phyloP scores from a whole-genome alignment of 345 rosid species.

The Brassica juncea region DNA sequence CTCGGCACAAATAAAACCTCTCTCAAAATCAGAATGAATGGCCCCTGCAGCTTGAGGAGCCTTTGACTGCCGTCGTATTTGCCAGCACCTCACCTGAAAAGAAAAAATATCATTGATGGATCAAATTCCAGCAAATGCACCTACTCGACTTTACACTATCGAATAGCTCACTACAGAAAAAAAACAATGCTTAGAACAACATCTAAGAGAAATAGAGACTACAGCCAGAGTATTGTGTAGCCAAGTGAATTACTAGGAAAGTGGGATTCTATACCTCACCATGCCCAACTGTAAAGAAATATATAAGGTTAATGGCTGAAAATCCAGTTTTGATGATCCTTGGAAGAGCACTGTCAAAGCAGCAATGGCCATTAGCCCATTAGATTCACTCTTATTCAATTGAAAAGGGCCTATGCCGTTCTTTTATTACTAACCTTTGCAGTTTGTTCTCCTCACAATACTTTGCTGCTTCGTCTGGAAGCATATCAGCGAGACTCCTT shows the following conservation, averaged over 20 bases:
- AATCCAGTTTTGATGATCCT: slow-evolving; percentile 98
- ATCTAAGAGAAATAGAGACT: neutral
- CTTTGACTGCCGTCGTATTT: slow-evolving; percentile 85
- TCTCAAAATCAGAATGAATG: slow-evolving; percentile 93
- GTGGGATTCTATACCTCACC: slow-evolving; percentile 68
- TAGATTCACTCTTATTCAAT: slow-evolving; percentile 1
- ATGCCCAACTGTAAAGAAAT: slow-evolving; percentile 96
- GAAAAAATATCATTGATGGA: slow-evolving; percentile 14
- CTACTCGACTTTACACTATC: slow-evolving; percentile 1
- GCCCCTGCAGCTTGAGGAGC: slow-evolving; percentile 99
- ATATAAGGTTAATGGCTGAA: slow-evolving; percentile 92
- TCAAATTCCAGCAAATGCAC: neutral
- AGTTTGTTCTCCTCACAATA: slow-evolving; percentile 96
- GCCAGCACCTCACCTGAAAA: slow-evolving; percentile 97
- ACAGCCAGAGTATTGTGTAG: neutral
- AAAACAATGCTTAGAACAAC: slow-evolving; percentile 2
- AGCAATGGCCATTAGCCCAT: slow-evolving; percentile 16
- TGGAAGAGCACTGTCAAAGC: slow-evolving; percentile 73
- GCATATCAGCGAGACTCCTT: slow-evolving; percentile 78
- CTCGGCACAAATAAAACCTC: slow-evolving; percentile 99
- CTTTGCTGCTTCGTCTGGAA: slow-evolving; percentile 70
- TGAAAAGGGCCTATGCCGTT: neutral
- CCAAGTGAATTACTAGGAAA: slow-evolving; percentile 8
- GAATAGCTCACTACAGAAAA: neutral
- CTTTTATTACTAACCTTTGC: slow-evolving; percentile 69